These are phyloP conservation scores for Pulveroboletus sp. DNA, from an alignment of 768 basidiomycete genomes.

Conservation along the genomic window DNA sequence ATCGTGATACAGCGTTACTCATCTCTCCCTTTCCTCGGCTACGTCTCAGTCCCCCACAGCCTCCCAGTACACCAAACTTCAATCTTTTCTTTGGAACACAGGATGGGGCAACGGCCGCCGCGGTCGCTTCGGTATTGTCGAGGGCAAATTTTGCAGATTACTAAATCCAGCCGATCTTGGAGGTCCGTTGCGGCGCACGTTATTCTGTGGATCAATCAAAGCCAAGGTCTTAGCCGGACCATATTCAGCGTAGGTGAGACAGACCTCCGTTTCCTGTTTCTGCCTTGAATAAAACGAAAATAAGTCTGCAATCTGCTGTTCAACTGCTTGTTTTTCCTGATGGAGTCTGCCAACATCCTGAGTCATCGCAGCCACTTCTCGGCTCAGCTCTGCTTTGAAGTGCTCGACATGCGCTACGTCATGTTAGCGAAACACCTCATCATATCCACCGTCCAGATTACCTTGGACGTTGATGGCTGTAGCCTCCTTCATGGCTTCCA, in stretches of 20 bases:
- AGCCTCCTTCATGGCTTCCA: conserved; percentile 94
- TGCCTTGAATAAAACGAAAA: conserved; percentile 71
- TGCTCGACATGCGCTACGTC: conserved; percentile 75
- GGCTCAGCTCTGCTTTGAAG: conserved; percentile 75
- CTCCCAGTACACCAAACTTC: not conserved
- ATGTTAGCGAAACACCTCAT: conserved; percentile 2
- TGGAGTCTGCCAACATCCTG: conserved; percentile 68
- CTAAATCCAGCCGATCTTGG: conserved; percentile 18
- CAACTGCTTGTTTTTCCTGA: conserved; percentile 57
- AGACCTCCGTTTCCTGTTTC: conserved; percentile 38
- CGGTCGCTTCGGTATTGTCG: conserved; percentile 18
- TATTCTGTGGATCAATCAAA: conserved; percentile 15
- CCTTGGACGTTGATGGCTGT: conserved; percentile 84
- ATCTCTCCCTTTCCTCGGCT: not conserved
- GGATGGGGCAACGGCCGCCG: conserved; percentile 30
- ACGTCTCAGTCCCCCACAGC: not conserved
- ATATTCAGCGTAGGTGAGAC: conserved; percentile 1
- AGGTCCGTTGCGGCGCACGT: conserved; percentile 21
- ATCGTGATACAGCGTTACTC: conserved; percentile 10
- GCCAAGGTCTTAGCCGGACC: not conserved
- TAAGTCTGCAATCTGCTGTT: conserved; percentile 68
- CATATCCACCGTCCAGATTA: conserved; percentile 25
- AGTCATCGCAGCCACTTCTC: conserved; percentile 70
- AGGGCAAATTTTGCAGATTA: conserved; percentile 27
- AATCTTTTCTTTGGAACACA: conserved; percentile 22